Evolutionary conservation across 1,284 basidiomycete genomes (phyloP), one percentile per base, ranked within the genome.

Genomic region (Ceratobasidium sp.): DNA sequence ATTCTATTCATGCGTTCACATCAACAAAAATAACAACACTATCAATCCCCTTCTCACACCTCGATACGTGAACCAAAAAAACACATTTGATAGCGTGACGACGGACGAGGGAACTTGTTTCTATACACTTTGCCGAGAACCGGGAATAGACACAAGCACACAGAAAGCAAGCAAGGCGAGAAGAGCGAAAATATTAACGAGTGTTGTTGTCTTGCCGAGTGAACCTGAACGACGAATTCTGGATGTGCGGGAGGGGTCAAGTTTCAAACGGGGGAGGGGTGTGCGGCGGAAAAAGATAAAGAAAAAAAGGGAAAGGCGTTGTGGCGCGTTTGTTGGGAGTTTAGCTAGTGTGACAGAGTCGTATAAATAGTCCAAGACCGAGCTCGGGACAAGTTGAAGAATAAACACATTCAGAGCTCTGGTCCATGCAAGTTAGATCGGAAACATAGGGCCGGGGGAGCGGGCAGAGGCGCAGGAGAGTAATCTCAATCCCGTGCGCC

Each of bases 361-460:
- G 71, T 33, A 74, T 74, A 74, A 74, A 74, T 74, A 74, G 71
- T 74, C 71, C 71, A 74, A 74, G 71, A 74, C 71, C 71, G 71
- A 74, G 71, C 71, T 74, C 59, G 33, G 71, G 71, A 74, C 71
- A 65, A 44, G 65, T 44, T 50, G 44, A 35, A 44, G 44, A 65
- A 74, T 64, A 64, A 74, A 74, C 23, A 62, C 59, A 48, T 50
- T 62, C 60, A 74, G 54, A 69, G 71, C 71, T 74, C 71, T 65
- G 65, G 71, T 74, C 71, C 71, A 46, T 74, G 41, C 44, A 73
- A 73, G 41, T 48, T 57, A 60, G 69, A 55, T 70, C 52, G 65
- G 27, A 30, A 59, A 67, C 3, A 18, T 7, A 44, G 38, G 38
- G 38, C 4, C 38, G 6, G 38, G 35, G 41, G 41, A 44, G 35